Evolutionary conservation across 805 yeast species (phyloP).

Genomic region (Teunomyces panamensis): DNA sequence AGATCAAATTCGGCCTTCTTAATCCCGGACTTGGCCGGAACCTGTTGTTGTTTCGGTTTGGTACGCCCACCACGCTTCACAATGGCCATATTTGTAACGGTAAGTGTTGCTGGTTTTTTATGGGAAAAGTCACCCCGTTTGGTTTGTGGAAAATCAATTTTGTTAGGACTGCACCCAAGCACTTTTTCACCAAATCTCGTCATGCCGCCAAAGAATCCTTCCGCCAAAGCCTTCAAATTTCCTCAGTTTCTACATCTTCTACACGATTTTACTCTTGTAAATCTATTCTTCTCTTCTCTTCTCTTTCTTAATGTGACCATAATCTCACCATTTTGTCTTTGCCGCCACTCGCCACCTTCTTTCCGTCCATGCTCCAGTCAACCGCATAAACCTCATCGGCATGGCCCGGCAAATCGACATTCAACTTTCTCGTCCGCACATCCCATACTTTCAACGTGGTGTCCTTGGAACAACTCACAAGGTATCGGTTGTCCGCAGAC

Average conservation of each 20-base stretch:
- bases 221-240: no score
- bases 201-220: neutral
- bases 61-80: constrained; percentile 72
- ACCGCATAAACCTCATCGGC: constrained; percentile 94
- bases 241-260: no score
- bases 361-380: constrained; percentile 97
- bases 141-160: no score
- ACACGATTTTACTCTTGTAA: neutral
- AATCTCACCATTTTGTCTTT: constrained; percentile 91
- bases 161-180: no score
- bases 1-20: constrained; percentile 90
- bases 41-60: constrained; percentile 47
- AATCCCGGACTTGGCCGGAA: constrained; percentile 57
- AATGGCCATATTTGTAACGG: constrained; percentile 56
- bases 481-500: constrained; percentile 89
- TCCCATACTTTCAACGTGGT: constrained; percentile 98
- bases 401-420: constrained; percentile 93
- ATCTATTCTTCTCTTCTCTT: neutral
- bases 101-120: no score
- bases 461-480: constrained; percentile 93
- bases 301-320: constrained; percentile 67
- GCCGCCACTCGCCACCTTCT: constrained; percentile 94
- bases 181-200: no score
- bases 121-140: no score
- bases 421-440: constrained; percentile 75